phyloP scores from a whole-genome alignment of 129 eudicot species.

The Helianthus annuus region HanXRQr2.0-SUNRISE NC_035433.2:21056513-21057012 shows the following conservation, averaged over 20 bases:
- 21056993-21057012: neutral
- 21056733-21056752: too few species aligned
- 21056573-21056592: too few species aligned
- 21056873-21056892: constrained; percentile 72
- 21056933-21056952: constrained; percentile 61
- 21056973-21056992: constrained; percentile 1
- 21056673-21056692: too few species aligned
- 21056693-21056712: too few species aligned
- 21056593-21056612: too few species aligned
- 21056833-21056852: neutral
- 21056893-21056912: constrained; percentile 76
- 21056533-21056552: too few species aligned
- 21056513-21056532: too few species aligned
- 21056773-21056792: constrained; percentile 43
- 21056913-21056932: constrained; percentile 77
- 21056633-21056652: too few species aligned
- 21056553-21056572: too few species aligned
- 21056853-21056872: neutral
- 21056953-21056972: constrained; percentile 6
- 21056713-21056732: too few species aligned
- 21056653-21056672: too few species aligned
- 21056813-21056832: neutral
- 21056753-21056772: constrained; percentile 23
- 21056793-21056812: constrained; percentile 34
- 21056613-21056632: too few species aligned